These are phyloP conservation scores for Leccinum pallidistipes DNA, from an alignment of 1,284 basidiomycete genomes.

Conservation along the genomic window DNA sequence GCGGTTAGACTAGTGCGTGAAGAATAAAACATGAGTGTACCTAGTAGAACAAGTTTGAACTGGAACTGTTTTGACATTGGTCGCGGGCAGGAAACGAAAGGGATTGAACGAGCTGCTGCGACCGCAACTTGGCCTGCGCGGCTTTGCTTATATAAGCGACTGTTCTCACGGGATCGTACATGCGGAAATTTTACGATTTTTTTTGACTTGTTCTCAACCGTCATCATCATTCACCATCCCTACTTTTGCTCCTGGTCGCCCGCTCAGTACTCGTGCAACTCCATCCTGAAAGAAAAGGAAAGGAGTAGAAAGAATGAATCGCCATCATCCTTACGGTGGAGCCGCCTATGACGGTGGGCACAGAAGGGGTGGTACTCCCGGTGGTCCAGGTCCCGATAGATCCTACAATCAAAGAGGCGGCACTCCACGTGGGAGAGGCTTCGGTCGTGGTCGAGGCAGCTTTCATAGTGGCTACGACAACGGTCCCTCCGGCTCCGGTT, in stretches of 20 bases:
- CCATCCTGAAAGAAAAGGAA: conserved; percentile 31
- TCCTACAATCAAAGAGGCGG: conserved; percentile 66
- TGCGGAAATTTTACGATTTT: conserved; percentile 28
- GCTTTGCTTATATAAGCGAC: conserved; percentile 25
- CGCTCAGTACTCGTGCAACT: conserved; percentile 31
- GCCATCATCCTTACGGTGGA: conserved; percentile 80
- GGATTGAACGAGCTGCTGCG: too few relatives aligned
- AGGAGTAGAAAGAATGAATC: conserved; percentile 57
- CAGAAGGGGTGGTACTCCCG: conserved; percentile 62
- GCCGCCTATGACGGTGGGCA: conserved; percentile 60
- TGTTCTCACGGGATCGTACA: conserved; percentile 29
- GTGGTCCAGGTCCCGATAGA: conserved; percentile 71
- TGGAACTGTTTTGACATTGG: conserved; percentile 82
- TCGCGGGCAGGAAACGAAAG: conserved; percentile 20
- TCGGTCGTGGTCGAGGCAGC: conserved; percentile 58
- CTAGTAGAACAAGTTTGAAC: conserved; percentile 91
- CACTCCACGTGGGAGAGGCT: conserved; percentile 61
- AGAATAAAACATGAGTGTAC: conserved; percentile 42
- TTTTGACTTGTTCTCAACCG: conserved; percentile 19
- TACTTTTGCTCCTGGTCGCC: conserved; percentile 24
- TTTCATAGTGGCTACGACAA: conserved; percentile 56
- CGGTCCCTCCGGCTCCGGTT: conserved; percentile 29
- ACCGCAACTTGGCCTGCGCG: background rate
- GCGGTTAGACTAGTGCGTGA: background rate
- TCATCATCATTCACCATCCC: conserved; percentile 30